A percentile compares a stretch with the other conserved stretches of the same genome.
These are phyloP conservation scores for Neocucurbitaria cava DNA, from an alignment of 2,329 filamentous ascomycete genomes.

Conservation along the genomic window DNA sequence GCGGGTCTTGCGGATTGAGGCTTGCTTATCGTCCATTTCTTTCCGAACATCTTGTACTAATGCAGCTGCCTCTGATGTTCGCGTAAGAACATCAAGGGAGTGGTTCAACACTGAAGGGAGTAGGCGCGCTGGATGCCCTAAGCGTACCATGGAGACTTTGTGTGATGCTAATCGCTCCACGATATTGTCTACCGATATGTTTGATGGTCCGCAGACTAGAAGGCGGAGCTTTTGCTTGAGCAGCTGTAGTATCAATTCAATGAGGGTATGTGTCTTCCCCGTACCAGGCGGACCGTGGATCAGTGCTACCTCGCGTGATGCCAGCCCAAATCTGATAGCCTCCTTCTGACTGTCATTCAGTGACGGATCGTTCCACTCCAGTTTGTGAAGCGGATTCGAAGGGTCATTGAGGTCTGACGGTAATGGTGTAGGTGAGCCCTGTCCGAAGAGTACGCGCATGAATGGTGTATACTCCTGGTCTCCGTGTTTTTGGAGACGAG, in stretches of 20 bases:
- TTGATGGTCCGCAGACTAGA: slow-evolving; percentile 94
- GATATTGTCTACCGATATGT: slow-evolving; percentile 98
- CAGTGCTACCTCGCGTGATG: slow-evolving; percentile 79
- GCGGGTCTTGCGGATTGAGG: slow-evolving; percentile 84
- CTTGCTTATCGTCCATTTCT: slow-evolving; percentile 93
- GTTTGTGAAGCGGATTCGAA: slow-evolving; percentile 49
- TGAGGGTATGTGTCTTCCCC: slow-evolving; percentile 94
- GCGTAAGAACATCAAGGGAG: slow-evolving; percentile 88
- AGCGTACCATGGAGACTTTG: slow-evolving; percentile 83
- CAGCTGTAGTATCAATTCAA: slow-evolving; percentile 93
- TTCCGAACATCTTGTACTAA: slow-evolving; percentile 89
- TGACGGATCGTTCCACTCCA: slow-evolving; percentile 63
- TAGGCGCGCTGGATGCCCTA: slow-evolving; percentile 91
- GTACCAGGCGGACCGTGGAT: slow-evolving; percentile 97
- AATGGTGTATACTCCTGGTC: slow-evolving; percentile 64
- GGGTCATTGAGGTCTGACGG: slow-evolving; percentile 53
- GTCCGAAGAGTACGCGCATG: slow-evolving; percentile 67
- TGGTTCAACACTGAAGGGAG: slow-evolving; percentile 87
- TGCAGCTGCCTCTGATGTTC: slow-evolving; percentile 85
- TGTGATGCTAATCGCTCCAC: slow-evolving; percentile 87
- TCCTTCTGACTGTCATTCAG: slow-evolving; percentile 69
- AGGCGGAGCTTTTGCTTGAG: slow-evolving; percentile 75
- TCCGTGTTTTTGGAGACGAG: slow-evolving; percentile 61
- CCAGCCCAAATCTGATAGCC: slow-evolving; percentile 80
- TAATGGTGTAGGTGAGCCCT: slow-evolving; percentile 60